These are phyloP conservation scores for Ganoderma meredithae DNA, from an alignment of 1,284 basidiomycete genomes.

Conservation along the genomic window DNA sequence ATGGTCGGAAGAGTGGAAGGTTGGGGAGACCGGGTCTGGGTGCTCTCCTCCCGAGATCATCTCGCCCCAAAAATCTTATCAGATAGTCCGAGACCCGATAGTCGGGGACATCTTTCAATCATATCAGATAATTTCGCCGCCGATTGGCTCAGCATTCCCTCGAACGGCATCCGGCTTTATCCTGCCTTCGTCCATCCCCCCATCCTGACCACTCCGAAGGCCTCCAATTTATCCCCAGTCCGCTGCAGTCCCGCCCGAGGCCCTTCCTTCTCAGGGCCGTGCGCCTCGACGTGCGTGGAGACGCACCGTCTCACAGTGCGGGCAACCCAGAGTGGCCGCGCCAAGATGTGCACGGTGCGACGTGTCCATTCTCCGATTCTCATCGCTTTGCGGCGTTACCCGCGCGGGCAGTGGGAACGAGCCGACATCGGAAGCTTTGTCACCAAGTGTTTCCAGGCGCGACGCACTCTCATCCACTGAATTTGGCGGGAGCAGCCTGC, in stretches of 20 bases:
- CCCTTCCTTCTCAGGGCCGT: constrained; percentile 7
- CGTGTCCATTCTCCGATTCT: constrained; percentile 10
- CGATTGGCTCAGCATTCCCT: constrained; percentile 23
- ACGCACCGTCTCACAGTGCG: constrained; percentile 10
- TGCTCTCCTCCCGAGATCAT: constrained; percentile 9
- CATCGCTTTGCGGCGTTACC: constrained; percentile 18
- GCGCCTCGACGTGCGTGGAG: constrained; percentile 5
- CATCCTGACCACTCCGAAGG: neutral
- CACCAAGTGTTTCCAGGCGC: neutral
- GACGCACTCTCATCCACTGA: neutral
- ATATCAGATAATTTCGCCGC: constrained; percentile 32
- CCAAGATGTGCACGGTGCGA: constrained; percentile 6
- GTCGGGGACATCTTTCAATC: constrained; percentile 14
- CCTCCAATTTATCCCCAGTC: neutral
- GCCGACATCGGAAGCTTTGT: neutral
- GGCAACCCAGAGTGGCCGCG: constrained; percentile 10
- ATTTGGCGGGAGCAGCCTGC: constrained; percentile 9
- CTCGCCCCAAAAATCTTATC: constrained; percentile 28
- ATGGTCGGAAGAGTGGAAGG: constrained; percentile 5
- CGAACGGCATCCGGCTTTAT: constrained; percentile 11
- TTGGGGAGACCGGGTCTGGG: constrained; percentile 14
- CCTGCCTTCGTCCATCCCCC: neutral
- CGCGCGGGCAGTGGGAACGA: constrained; percentile 8
- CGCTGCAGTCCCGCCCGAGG: neutral
- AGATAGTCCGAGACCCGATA: constrained; percentile 18